Evolutionary conservation across 768 basidiomycete species (phyloP), one percentile per base, ranked within the genome.

Genomic region (Pseudohyphozyma bogoriensis): DNA sequence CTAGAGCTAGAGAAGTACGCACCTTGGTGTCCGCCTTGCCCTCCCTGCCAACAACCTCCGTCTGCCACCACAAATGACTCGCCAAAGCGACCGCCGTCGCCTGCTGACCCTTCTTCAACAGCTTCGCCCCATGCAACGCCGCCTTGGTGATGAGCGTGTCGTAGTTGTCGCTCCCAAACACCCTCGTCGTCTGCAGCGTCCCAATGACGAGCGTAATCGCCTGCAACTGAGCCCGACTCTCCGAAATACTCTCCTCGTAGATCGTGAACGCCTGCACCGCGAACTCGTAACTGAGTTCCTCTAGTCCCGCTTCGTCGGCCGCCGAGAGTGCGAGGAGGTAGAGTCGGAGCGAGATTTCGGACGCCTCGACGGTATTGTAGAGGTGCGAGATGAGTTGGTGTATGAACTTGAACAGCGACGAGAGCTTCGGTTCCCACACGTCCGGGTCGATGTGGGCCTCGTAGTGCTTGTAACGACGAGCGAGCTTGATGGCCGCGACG

Each of bases 31-130:
- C 75, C 42, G 80, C 80, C 56, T 77, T 75, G 77, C 78, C 18
- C 2, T 79, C 82, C 28, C 74, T 54, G 9, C 74, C 74, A 0
- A 70, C 70, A 9, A 79, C 73, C 29, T 82, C 78, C 63, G 86
- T 86, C 72, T 97, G 95, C 92, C 92, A 99, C 93, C 93, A 99
- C 67, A 99, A 76, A 75, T 99, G 95, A 72, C 91, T 95, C 11
- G 95, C 95, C 33, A 90, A 78, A 51, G 87, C 84, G 26, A 97
- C 95, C 7, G 93, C 95, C 12, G 85, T 88, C 16, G 92, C 86
- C 74, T 97, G 95, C 73, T 96, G 93, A 16, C 89, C 89, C 80
- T 99, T 97, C 81, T 99, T 99, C 74, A 99, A 74, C 65, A 97
- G 75, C 75, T 93, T 93, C 33, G 91, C 87, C 7, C 89, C 91